phyloP scores from a whole-genome alignment of 1,284 basidiomycete species.

The Inonotus hispidus region DNA sequence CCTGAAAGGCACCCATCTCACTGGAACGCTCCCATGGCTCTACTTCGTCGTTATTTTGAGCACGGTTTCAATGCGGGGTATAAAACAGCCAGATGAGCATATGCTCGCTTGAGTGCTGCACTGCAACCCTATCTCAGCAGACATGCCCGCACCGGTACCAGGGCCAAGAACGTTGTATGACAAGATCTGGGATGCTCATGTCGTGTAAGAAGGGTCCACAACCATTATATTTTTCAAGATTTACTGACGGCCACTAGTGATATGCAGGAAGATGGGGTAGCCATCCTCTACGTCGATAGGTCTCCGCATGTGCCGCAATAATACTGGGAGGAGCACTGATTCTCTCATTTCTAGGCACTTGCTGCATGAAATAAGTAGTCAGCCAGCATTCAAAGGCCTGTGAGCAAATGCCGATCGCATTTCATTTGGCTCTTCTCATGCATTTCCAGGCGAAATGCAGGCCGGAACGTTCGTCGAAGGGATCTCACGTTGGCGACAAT shows the following conservation, averaged over 20 bases:
- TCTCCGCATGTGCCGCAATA: constrained; percentile 29
- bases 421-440: not conserved
- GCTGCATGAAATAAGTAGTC: constrained; percentile 95
- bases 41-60: not conserved
- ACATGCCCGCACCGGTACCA: constrained; percentile 37
- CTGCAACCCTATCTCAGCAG: not conserved
- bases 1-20: not conserved
- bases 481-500: constrained; percentile 95
- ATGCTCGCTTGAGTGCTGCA: not conserved
- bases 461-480: constrained; percentile 78
- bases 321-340: not conserved
- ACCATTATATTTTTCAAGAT: too few species aligned
- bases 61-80: not conserved
- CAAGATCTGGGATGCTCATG: constrained; percentile 95
- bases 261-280: constrained; percentile 75
- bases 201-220: constrained; percentile 55
- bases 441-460: constrained; percentile 62
- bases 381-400: constrained; percentile 94
- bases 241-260: constrained; percentile 41
- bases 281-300: constrained; percentile 92
- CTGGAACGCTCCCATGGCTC: not conserved
- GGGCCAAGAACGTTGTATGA: constrained; percentile 85
- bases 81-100: not conserved
- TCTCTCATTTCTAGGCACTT: constrained; percentile 60
- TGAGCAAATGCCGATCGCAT: constrained; percentile 32